Evolutionary conservation across 176 grass and related monocot genomes (phyloP).

Genomic region (Oryza officinalis): DNA sequence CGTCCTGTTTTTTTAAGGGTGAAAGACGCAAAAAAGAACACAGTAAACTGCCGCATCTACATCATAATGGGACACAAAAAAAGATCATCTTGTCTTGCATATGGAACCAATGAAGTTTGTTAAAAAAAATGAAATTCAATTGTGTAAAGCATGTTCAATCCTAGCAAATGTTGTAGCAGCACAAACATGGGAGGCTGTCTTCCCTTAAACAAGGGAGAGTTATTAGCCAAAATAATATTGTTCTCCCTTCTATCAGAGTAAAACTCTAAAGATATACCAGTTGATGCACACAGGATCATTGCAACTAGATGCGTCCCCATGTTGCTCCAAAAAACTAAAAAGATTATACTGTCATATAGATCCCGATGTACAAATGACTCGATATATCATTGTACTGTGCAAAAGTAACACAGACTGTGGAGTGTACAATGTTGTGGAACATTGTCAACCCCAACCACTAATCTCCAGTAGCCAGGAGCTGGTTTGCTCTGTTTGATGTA

Average conservation of each 20-base stretch:
- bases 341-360: neutral
- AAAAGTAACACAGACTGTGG: neutral
- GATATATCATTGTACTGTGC: neutral
- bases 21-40: neutral
- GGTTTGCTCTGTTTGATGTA: constrained; percentile 12
- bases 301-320: neutral
- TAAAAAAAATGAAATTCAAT: neutral
- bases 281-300: neutral
- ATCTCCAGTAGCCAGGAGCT: constrained; percentile 24
- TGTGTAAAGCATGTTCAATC: neutral
- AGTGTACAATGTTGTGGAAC: neutral
- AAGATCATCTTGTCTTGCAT: neutral
- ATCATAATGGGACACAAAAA: neutral
- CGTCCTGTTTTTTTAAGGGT: neutral
- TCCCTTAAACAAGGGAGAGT: neutral
- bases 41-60: neutral
- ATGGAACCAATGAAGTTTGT: neutral
- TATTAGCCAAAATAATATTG: neutral
- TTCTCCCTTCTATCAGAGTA: neutral
- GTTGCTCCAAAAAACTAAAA: neutral
- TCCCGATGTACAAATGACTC: neutral
- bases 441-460: constrained; percentile 17
- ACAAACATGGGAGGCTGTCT: neutral
- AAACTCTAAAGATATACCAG: neutral
- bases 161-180: neutral